Evolutionary conservation across 768 basidiomycete species (phyloP).

Genomic region (Boletus rubroflammeus): DNA sequence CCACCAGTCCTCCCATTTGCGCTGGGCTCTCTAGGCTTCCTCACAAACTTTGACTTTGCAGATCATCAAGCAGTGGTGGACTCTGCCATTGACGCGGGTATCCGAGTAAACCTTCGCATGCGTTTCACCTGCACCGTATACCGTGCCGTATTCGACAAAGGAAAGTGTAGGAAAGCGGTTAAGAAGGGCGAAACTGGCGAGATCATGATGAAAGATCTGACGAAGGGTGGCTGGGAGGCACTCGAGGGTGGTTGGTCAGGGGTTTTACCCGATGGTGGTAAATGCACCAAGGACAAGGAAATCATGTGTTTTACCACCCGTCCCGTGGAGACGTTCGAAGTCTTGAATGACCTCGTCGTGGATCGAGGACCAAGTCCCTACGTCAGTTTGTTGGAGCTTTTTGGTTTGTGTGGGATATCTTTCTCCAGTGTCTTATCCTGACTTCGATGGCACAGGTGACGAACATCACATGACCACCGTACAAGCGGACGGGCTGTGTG

Average conservation of each 20-base stretch:
- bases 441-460: slow-evolving; percentile 59
- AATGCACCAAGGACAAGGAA: slow-evolving; percentile 79
- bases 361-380: slow-evolving; percentile 98
- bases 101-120: slow-evolving; percentile 97
- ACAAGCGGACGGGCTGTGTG: slow-evolving; percentile 93
- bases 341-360: slow-evolving; percentile 93
- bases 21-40: slow-evolving; percentile 94
- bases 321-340: slow-evolving; percentile 95
- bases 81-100: slow-evolving; percentile 84
- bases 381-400: slow-evolving; percentile 91
- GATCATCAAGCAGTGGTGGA: slow-evolving; percentile 85
- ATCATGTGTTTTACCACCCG: slow-evolving; percentile 97
- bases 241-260: slow-evolving; percentile 75
- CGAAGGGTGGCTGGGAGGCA: slow-evolving; percentile 93
- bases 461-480: slow-evolving; percentile 99
- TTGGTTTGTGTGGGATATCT: slow-evolving; percentile 57
- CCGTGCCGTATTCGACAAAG: slow-evolving; percentile 77
- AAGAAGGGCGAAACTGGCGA: slow-evolving; percentile 94
- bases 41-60: slow-evolving; percentile 93
- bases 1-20: slow-evolving; percentile 99
- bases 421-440: slow-evolving; percentile 1
- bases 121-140: slow-evolving; percentile 99
- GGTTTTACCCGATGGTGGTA: slow-evolving; percentile 41
- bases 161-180: slow-evolving; percentile 71
- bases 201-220: slow-evolving; percentile 93